phyloP scores from a whole-genome alignment of 495 filamentous ascomycete genomes.

The Penicillium nucicola region DNA sequence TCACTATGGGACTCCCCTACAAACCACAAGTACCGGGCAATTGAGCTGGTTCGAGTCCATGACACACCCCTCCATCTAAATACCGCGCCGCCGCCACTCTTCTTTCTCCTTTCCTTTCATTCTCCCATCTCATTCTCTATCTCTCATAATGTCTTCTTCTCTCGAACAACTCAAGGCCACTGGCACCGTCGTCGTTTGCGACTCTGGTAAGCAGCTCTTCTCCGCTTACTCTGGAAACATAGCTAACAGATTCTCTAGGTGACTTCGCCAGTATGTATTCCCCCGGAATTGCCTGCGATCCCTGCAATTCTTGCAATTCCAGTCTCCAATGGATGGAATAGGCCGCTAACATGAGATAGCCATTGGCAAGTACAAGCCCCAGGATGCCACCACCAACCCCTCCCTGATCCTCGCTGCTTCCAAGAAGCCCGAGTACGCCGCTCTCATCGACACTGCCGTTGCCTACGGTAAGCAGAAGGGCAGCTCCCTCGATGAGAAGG shows the following conservation, averaged over 20 bases:
- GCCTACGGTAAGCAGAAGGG: conserved; percentile 77
- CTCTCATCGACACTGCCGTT: conserved; percentile 84
- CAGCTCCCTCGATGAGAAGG: conserved; percentile 64
- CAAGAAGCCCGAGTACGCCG: conserved; percentile 96
- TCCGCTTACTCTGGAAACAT: conserved; percentile 9
- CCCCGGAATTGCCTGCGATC: background rate
- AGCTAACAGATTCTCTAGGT: conserved; percentile 44
- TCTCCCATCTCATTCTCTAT: no score
- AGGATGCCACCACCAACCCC: conserved; percentile 99
- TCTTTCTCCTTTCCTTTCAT: conserved; percentile 16
- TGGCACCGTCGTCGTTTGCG: conserved; percentile 95
- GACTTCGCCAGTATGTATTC: conserved; percentile 75
- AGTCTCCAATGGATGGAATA: background rate
- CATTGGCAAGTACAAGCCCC: conserved; percentile 99
- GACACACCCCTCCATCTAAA: conserved; percentile 25
- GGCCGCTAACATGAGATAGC: conserved; percentile 49
- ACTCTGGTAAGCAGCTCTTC: conserved; percentile 69
- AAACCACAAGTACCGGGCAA: conserved; percentile 15
- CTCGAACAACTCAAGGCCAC: conserved; percentile 94
- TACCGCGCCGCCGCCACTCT: conserved; percentile 29
- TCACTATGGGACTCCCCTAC: conserved; percentile 7
- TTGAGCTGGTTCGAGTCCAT: conserved; percentile 9
- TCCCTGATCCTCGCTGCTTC: conserved; percentile 96
- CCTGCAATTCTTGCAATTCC: no score
- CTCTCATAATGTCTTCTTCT: conserved; percentile 69